A percentile compares a stretch with the other conserved stretches of the same genome.
These are phyloP conservation scores for Populus hybrid DNA, from an alignment of 441 rosid genomes.

Conservation along the genomic window DNA sequence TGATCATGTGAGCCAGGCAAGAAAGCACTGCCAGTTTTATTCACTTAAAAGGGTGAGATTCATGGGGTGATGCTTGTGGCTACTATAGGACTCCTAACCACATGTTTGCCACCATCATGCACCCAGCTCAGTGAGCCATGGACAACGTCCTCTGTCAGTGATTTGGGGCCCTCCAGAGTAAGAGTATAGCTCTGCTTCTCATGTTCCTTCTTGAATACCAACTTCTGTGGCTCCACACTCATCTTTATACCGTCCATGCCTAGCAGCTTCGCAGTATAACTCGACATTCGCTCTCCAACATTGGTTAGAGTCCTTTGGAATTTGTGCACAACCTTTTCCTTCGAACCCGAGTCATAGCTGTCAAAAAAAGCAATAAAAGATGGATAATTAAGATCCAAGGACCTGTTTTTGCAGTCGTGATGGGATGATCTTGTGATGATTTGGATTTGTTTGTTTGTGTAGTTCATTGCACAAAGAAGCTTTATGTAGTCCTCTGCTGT, in stretches of 20 bases:
- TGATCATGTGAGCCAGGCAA: neutral
- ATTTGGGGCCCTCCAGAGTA: slow-evolving; percentile 41
- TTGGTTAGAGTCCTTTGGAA: slow-evolving; percentile 57
- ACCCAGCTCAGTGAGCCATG: slow-evolving; percentile 67
- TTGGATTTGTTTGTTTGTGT: slow-evolving; percentile 51
- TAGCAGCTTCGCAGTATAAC: slow-evolving; percentile 40
- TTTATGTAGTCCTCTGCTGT: slow-evolving; percentile 50
- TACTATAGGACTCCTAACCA: slow-evolving; percentile 68
- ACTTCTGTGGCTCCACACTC: slow-evolving; percentile 48
- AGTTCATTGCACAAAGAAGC: slow-evolving; percentile 55
- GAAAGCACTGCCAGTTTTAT: too few relatives aligned
- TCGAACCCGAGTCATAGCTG: slow-evolving; percentile 12
- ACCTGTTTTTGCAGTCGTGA: slow-evolving; percentile 40
- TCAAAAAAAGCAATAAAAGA: slow-evolving; percentile 58
- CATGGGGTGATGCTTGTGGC: slow-evolving; percentile 45
- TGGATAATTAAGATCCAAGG: slow-evolving; percentile 71
- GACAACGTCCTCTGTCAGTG: slow-evolving; percentile 35
- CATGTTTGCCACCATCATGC: slow-evolving; percentile 57
- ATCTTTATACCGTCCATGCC: slow-evolving; percentile 54
- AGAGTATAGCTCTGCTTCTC: slow-evolving; percentile 45
- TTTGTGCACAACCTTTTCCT: slow-evolving; percentile 30
- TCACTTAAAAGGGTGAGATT: neutral
- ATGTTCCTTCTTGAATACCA: slow-evolving; percentile 42
- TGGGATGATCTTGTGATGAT: slow-evolving; percentile 50
- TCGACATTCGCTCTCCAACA: slow-evolving; percentile 44